phyloP scores from a whole-genome alignment of 495 filamentous ascomycete species.

The Penicillium canescens region DNA sequence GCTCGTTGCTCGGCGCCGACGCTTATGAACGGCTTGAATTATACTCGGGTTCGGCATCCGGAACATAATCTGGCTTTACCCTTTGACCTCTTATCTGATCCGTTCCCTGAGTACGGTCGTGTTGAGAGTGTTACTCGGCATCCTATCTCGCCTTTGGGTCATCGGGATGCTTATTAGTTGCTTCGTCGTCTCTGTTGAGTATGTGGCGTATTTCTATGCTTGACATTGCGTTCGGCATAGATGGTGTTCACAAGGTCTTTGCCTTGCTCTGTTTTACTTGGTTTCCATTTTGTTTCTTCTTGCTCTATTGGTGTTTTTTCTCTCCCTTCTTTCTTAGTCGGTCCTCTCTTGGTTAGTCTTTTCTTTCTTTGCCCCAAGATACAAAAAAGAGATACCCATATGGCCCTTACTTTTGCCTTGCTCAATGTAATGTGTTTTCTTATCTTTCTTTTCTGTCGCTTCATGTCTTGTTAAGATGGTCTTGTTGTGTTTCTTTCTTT shows the following conservation, averaged over 20 bases:
- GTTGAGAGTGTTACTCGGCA: conserved; percentile 23
- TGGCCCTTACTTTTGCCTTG: conserved; percentile 1
- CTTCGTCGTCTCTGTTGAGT: background rate
- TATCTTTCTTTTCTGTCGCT: background rate
- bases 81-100: conserved; percentile 17
- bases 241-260: background rate
- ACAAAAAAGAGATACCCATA: conserved; percentile 12
- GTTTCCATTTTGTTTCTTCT: background rate
- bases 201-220: background rate
- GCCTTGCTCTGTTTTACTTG: no score
- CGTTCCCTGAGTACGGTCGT: conserved; percentile 23
- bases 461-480: background rate
- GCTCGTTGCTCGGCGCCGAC: conserved; percentile 17
- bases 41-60: conserved; percentile 32
- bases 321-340: background rate
- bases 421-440: background rate
- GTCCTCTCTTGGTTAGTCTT: conserved; percentile 1
- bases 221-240: background rate
- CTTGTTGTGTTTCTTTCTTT: background rate
- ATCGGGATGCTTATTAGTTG: conserved; percentile 23
- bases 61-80: conserved; percentile 14
- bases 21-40: conserved; percentile 39
- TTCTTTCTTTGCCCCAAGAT: conserved; percentile 3
- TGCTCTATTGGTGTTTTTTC: background rate
- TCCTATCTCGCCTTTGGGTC: conserved; percentile 28